A percentile compares a stretch with the other conserved stretches of the same genome.
Evolutionary conservation across 257 asterid genomes (phyloP).

Genomic region (Cruciata laevipes): DNA sequence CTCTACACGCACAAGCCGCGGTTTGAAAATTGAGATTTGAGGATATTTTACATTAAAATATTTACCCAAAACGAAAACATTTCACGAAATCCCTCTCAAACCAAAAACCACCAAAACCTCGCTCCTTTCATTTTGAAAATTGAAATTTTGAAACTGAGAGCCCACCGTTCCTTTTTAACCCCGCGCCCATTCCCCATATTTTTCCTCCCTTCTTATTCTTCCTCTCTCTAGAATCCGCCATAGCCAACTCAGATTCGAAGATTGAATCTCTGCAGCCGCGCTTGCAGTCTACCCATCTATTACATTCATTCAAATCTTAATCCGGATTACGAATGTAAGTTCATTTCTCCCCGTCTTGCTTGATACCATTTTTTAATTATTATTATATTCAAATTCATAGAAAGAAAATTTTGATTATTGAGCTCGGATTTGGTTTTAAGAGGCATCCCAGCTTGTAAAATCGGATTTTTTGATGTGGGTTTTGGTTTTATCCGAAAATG

Average conservation of each 20-base stretch:
- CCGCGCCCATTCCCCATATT: slow-evolving; percentile 23
- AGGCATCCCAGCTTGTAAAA: background rate
- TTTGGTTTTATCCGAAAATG: background rate
- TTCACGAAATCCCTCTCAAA: slow-evolving; percentile 3
- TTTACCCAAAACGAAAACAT: background rate
- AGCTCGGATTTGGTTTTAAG: background rate
- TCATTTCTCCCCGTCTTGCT: background rate
- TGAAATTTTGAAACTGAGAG: slow-evolving; percentile 39
- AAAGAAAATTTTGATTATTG: background rate
- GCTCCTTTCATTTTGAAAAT: slow-evolving; percentile 19
- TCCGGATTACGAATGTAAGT: slow-evolving; percentile 17
- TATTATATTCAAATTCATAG: background rate
- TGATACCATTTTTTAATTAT: background rate
- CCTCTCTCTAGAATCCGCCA: background rate
- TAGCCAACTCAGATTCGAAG: background rate
- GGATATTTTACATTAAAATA: background rate
- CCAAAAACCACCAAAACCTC: background rate
- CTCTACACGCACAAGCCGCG: background rate
- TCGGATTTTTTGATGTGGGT: background rate
- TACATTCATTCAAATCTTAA: background rate
- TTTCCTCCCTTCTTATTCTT: background rate
- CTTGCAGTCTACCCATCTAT: background rate
- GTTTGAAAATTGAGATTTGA: background rate
- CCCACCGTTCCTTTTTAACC: slow-evolving; percentile 20
- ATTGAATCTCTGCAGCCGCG: background rate